Percentiles rank a stretch among this genome's conserved stretches.
Evolutionary conservation across 2,329 filamentous ascomycete genomes (phyloP).

Genomic region (Orbilia oligospora): DNA sequence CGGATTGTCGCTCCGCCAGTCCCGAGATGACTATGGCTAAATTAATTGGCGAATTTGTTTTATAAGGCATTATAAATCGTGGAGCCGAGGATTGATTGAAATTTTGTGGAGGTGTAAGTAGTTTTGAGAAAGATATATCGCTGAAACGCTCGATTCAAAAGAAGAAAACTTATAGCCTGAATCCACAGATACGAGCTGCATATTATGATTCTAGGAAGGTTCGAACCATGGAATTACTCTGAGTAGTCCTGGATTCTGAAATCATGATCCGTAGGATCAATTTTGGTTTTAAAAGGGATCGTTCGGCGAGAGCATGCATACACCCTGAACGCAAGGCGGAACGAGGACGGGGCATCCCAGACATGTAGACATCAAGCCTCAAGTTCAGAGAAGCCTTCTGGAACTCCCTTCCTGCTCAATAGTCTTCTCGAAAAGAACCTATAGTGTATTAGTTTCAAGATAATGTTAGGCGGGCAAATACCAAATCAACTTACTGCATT

Average conservation of each 20-base stretch:
- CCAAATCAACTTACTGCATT: conserved; percentile 76
- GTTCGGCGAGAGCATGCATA: conserved; percentile 13
- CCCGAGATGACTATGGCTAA: conserved; percentile 30
- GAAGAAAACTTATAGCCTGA: conserved; percentile 6
- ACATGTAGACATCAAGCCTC: conserved; percentile 19
- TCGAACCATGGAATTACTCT: conserved; percentile 21
- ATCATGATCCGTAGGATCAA: conserved; percentile 6
- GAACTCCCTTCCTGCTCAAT: conserved; percentile 71
- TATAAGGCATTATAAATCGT: conserved; percentile 23
- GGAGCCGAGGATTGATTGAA: background rate
- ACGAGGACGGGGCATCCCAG: conserved; percentile 20
- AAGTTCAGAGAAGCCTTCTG: conserved; percentile 71
- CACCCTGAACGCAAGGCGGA: conserved; percentile 29
- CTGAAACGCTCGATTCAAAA: conserved; percentile 7
- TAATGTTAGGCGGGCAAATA: background rate
- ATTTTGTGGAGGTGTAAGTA: background rate
- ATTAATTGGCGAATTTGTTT: conserved; percentile 10
- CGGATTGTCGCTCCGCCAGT: conserved; percentile 50
- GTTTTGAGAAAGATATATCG: background rate
- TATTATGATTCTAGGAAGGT: background rate
- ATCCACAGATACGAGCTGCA: background rate
- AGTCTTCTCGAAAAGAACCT: conserved; percentile 76
- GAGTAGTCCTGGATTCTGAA: conserved; percentile 11
- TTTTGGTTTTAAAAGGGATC: background rate
- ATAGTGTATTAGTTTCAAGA: background rate